phyloP scores from a whole-genome alignment of 192 early-diverging fungal genomes.

The Coemansia sp. region DNA sequence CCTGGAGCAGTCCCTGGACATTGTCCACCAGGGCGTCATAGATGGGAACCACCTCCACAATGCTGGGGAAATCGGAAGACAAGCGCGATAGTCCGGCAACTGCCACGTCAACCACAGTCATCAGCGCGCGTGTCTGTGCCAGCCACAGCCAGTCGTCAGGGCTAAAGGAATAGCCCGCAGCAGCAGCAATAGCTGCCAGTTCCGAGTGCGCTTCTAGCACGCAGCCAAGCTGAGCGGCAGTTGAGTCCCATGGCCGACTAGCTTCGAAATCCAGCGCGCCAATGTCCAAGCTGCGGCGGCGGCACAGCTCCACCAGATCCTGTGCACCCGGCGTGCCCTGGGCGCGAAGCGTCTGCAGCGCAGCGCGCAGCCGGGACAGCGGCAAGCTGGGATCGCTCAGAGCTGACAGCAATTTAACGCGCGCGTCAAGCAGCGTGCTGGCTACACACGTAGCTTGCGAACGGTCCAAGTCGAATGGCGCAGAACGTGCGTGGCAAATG shows the following conservation, averaged over 20 bases:
- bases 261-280: constrained; percentile 24
- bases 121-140: constrained; percentile 36
- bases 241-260: constrained; percentile 34
- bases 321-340: constrained; percentile 13
- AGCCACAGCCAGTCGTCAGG: constrained; percentile 47
- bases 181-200: constrained; percentile 14
- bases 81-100: constrained; percentile 12
- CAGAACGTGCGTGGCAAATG: constrained; percentile 49
- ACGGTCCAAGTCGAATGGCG: constrained; percentile 44
- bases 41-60: constrained; percentile 43
- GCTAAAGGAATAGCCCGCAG: constrained; percentile 3
- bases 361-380: constrained; percentile 23
- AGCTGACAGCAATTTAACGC: constrained; percentile 26
- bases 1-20: constrained; percentile 25
- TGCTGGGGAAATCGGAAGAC: constrained; percentile 33
- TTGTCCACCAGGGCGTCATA: constrained; percentile 42
- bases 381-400: constrained; percentile 17
- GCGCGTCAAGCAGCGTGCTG: constrained; percentile 35
- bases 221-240: constrained; percentile 26
- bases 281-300: constrained; percentile 20
- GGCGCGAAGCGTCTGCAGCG: constrained; percentile 14
- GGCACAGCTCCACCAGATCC: constrained; percentile 41
- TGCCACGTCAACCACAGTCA: constrained; percentile 23
- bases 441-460: constrained; percentile 45
- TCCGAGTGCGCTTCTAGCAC: constrained; percentile 24